Conservation (phyloP, 1,284 basidiomycete species). For the Moesziomyces antarcticus region DNA sequence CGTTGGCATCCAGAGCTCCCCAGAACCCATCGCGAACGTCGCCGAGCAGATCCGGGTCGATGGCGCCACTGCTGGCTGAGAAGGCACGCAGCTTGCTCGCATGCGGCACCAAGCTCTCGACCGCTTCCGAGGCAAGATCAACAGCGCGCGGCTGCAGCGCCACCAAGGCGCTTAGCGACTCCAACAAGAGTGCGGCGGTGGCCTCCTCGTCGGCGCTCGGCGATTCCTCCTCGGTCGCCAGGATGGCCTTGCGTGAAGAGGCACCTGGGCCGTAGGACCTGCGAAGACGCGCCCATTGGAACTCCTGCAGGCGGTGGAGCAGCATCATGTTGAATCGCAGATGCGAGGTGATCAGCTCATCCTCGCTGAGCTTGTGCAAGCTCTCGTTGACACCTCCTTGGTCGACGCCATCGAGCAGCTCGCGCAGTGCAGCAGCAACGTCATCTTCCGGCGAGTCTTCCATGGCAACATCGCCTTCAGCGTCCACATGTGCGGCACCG, state of each 20-base stretch:
- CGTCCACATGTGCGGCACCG: constrained; percentile 1
- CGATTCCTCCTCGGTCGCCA: constrained; percentile 7
- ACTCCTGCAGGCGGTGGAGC: constrained; percentile 54
- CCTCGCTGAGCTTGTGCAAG: constrained; percentile 36
- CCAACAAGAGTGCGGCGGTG: constrained; percentile 40
- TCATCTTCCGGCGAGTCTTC: constrained; percentile 8
- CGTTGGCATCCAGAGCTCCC: constrained; percentile 52
- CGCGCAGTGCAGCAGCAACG: constrained; percentile 8
- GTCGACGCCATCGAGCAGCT: constrained; percentile 28
- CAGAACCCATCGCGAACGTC: constrained; percentile 49
- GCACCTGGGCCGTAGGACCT: constrained; percentile 19
- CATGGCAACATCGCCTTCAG: constrained; percentile 15
- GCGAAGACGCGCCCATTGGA: constrained; percentile 58
- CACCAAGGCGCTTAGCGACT: constrained; percentile 44
- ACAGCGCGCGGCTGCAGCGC: constrained; percentile 27
- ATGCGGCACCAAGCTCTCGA: constrained; percentile 16
- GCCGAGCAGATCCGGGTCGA: constrained; percentile 47
- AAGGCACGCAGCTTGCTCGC: constrained; percentile 28
- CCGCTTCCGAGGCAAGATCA: constrained; percentile 10
- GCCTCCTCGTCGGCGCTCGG: constrained; percentile 44
- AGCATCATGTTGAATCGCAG: constrained; percentile 49
- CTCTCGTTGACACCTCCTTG: constrained; percentile 19
- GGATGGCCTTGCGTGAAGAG: constrained; percentile 4
- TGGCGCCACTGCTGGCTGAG: constrained; percentile 37
- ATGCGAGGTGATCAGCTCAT: constrained; percentile 35